Conservation (phyloP, 1,284 basidiomycete genomes). For the Puccinia hordei region DNA sequence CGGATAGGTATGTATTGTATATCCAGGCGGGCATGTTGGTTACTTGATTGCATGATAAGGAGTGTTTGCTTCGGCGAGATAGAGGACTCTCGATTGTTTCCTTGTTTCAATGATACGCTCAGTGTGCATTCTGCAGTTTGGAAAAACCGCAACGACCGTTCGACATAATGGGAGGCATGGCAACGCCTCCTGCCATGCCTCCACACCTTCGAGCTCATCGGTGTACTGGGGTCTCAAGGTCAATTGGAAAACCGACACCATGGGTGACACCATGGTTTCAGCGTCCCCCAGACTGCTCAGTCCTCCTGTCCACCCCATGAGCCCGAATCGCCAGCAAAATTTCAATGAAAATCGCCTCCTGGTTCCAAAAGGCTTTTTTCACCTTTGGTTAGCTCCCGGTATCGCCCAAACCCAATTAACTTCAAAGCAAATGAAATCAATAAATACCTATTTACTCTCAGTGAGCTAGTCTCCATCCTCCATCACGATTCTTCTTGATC, state of each 20-base stretch:
- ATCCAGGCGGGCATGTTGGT: too few relatives aligned
- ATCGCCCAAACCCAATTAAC: not conserved
- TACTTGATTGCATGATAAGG: not conserved
- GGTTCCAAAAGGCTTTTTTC: not conserved
- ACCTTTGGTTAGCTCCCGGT: not conserved
- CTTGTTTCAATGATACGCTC: not conserved
- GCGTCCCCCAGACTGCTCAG: not conserved
- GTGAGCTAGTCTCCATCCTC: not conserved
- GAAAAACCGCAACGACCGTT: not conserved
- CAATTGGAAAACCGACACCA: not conserved
- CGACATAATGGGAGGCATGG: constrained; percentile 14
- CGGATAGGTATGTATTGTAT: too few relatives aligned
- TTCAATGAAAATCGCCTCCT: constrained; percentile 17
- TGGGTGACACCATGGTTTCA: not conserved
- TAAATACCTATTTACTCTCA: not conserved
- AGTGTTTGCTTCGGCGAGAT: too few relatives aligned
- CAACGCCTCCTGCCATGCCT: constrained; percentile 17
- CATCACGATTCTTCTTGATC: constrained; percentile 3
- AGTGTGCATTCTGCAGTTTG: not conserved
- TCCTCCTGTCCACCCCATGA: not conserved
- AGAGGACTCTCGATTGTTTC: too few relatives aligned
- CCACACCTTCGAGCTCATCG: constrained; percentile 9
- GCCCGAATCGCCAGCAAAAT: not conserved
- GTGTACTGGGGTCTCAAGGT: constrained; percentile 3
- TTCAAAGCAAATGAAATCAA: not conserved